Evolutionary conservation across 228 moss, liverwort and hornwort species (phyloP).

Genomic region (Sphagnum magellanicum): DNA sequence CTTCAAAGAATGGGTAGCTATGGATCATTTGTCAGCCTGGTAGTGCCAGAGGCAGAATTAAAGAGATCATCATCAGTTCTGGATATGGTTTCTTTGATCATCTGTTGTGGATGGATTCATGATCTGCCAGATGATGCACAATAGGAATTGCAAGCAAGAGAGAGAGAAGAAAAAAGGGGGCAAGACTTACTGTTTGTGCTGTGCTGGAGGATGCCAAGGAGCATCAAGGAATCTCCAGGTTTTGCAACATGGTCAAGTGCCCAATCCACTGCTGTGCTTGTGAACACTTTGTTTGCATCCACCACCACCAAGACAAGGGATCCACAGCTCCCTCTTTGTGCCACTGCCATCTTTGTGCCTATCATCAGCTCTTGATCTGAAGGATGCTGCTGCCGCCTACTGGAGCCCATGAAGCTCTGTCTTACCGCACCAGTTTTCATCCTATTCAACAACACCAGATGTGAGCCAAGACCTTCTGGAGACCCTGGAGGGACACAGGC

Average conservation of each 20-base stretch:
- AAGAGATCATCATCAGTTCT: too few relatives aligned
- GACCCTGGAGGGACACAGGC: too few relatives aligned
- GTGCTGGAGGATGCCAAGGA: conserved; percentile 60
- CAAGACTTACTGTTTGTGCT: conserved; percentile 41
- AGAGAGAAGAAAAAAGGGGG: background rate
- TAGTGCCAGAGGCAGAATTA: too few relatives aligned
- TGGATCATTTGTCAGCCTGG: background rate
- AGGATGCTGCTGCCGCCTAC: too few relatives aligned
- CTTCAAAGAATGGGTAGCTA: background rate
- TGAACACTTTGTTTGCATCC: conserved; percentile 54
- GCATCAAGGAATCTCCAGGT: conserved; percentile 38
- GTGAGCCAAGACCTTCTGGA: too few relatives aligned
- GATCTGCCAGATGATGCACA: background rate
- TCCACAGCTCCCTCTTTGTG: too few relatives aligned
- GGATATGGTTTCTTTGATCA: too few relatives aligned
- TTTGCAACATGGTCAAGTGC: conserved; percentile 32
- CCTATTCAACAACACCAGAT: too few relatives aligned
- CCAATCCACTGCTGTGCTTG: conserved; percentile 39
- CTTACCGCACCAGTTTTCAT: too few relatives aligned
- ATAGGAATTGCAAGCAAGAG: background rate
- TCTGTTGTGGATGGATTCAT: background rate
- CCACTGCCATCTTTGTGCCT: too few relatives aligned
- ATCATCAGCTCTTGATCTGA: too few relatives aligned
- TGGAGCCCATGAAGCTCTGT: too few relatives aligned
- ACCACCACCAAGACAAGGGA: conserved; percentile 41